Evolutionary conservation across 2,329 filamentous ascomycete species (phyloP), one percentile per base, ranked within the genome.

Genomic region (Trichoderma breve): DNA sequence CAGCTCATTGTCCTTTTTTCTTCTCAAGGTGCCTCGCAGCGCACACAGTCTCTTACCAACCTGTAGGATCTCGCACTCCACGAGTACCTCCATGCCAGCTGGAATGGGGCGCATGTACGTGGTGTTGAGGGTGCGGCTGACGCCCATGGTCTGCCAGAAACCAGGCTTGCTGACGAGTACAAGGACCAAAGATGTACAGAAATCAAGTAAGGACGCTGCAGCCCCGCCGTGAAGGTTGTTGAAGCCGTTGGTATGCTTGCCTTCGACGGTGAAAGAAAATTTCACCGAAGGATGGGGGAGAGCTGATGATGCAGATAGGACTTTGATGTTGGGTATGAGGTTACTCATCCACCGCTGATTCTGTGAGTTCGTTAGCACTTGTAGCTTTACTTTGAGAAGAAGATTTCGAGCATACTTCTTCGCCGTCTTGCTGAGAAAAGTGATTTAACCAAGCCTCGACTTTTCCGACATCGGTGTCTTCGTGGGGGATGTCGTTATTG

Each of bases 71-170:
- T 90, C 87, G 74, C 86, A 86, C 74, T 88, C 84, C 57, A 92
- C 77, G 24, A 87, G 75, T 9, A 89, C 81, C 74, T 84, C 82
- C 1, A 80, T 81, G 11, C 87, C 89, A 14, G 79, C 77, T 1
- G 87, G 86, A 3, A 87, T 84, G 1, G 91, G 91, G 1, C 90
- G 85, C 73, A 93, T 80, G 79, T 92, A 94, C 0, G 89, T 92
- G 55, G 91, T 85, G 76, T 86, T 89, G 69, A 94, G 83, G 30
- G 88, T 90, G 72, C 91, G 86, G 77, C 85, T 89, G 30, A 93
- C 90, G 47, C 91, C 91, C 28, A 90, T 84, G 51, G 81, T 82
- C 71, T 84, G 81, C 87, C 91, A 92, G 78, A 86, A 89, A 6
- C 89, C 91, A 0, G 87, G 87, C 26, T 82, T 82, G 58, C 86